Conservation (phyloP, 805 yeast genomes). For the Nakazawaea anatomiae region DNA sequence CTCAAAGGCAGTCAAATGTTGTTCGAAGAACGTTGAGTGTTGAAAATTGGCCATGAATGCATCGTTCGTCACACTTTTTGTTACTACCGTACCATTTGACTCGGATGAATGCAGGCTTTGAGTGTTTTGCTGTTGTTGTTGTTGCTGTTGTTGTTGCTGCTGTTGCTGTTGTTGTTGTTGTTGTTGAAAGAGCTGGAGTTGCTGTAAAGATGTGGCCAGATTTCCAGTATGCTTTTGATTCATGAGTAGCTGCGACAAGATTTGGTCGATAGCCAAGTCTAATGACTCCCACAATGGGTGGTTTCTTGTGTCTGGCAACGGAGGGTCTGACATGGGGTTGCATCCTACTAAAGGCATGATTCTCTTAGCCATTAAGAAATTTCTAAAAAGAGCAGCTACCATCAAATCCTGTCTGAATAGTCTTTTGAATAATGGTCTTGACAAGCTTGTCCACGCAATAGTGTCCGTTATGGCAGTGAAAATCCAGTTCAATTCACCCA, state of each 20-base stretch:
- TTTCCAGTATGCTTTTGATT: slow-evolving; percentile 16
- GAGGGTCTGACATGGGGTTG: slow-evolving; percentile 92
- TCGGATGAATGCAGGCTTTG: background rate
- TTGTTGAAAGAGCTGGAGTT: slow-evolving; percentile 5
- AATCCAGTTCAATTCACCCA: slow-evolving; percentile 96
- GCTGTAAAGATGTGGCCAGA: slow-evolving; percentile 7
- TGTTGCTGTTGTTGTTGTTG: slow-evolving; percentile 9
- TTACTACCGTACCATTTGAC: background rate
- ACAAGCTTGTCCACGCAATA: slow-evolving; percentile 92
- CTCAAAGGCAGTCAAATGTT: slow-evolving; percentile 93
- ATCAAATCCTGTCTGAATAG: slow-evolving; percentile 91
- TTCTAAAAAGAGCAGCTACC: slow-evolving; percentile 94
- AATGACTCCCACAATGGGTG: slow-evolving; percentile 98
- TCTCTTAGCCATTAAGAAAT: slow-evolving; percentile 85
- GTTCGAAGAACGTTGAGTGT: slow-evolving; percentile 93
- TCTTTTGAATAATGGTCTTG: slow-evolving; percentile 82
- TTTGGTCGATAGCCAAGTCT: slow-evolving; percentile 96
- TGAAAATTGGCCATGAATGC: slow-evolving; percentile 49
- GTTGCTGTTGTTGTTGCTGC: slow-evolving; percentile 9
- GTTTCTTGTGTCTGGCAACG: slow-evolving; percentile 74
- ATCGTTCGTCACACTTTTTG: background rate
- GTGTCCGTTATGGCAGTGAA: slow-evolving; percentile 98
- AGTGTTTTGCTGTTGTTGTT: slow-evolving; percentile 8
- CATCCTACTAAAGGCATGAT: slow-evolving; percentile 92
- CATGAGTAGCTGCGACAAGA: slow-evolving; percentile 63